Conservation (phyloP, 371 early-diverging fungal species). For the Mucor piriformis region DNA sequence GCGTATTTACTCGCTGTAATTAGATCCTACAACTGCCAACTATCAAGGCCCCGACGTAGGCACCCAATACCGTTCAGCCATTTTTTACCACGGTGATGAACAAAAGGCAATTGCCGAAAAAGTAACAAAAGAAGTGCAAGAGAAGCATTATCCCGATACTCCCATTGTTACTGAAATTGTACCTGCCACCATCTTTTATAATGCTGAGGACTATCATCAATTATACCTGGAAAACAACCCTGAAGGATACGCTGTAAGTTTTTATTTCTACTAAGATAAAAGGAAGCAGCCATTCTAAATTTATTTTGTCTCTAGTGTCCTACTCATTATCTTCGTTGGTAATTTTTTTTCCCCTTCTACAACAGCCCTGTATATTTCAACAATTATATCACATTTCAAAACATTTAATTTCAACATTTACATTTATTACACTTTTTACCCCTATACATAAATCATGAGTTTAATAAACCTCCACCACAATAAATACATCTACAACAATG, state of each 20-base stretch:
- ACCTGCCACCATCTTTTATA: constrained; percentile 69
- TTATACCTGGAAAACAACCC: constrained; percentile 74
- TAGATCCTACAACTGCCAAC: constrained; percentile 60
- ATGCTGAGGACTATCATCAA: constrained; percentile 92
- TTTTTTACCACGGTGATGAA: constrained; percentile 76
- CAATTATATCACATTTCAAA: background rate
- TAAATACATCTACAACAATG: constrained; percentile 26
- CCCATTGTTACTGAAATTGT: constrained; percentile 72
- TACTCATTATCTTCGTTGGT: constrained; percentile 55
- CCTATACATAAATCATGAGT: background rate
- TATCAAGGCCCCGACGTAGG: constrained; percentile 35
- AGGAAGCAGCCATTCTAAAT: constrained; percentile 5
- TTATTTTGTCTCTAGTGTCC: constrained; percentile 32
- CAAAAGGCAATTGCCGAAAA: constrained; percentile 78
- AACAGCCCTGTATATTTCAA: background rate
- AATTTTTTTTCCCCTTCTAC: background rate
- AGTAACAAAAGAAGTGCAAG: constrained; percentile 64
- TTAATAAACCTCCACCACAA: constrained; percentile 26
- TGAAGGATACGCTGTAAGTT: constrained; percentile 36
- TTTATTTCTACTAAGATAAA: background rate
- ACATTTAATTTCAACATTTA: constrained; percentile 1
- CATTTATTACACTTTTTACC: too few species aligned
- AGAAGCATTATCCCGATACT: constrained; percentile 56
- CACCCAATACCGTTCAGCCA: constrained; percentile 73
- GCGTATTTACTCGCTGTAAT: background rate